Percentiles rank a stretch among this genome's conserved stretches.
These are phyloP conservation scores for Cordyceps javanica DNA, from an alignment of 2,329 filamentous ascomycete species.

Conservation along the genomic window DNA sequence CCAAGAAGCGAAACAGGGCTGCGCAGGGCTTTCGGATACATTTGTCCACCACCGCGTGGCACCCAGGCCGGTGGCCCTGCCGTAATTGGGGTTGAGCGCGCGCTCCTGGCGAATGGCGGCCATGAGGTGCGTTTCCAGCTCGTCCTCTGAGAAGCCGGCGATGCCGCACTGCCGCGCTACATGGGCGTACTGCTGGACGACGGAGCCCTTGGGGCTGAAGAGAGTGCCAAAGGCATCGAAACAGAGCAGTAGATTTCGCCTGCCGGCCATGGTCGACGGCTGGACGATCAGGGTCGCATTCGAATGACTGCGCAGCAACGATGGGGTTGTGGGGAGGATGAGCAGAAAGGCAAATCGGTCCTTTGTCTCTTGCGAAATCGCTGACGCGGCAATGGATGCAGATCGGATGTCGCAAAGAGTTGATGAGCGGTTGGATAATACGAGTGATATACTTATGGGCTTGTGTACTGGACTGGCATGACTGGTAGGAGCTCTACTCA, in stretches of 20 bases:
- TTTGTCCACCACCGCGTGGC: constrained; percentile 54
- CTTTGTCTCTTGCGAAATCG: background rate
- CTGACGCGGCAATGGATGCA: background rate
- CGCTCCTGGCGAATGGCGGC: constrained; percentile 42
- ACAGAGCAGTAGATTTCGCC: constrained; percentile 47
- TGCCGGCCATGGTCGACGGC: background rate
- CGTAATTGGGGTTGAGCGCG: constrained; percentile 51
- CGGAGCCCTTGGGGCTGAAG: constrained; percentile 44
- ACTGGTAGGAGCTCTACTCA: background rate
- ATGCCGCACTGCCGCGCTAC: constrained; percentile 47
- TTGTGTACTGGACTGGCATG: background rate
- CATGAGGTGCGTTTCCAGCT: constrained; percentile 29
- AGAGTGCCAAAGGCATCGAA: constrained; percentile 63
- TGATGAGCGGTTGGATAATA: background rate
- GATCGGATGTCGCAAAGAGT: background rate
- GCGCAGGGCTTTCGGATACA: constrained; percentile 27
- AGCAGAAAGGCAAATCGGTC: background rate
- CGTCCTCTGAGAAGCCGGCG: constrained; percentile 31
- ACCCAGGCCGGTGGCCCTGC: constrained; percentile 43
- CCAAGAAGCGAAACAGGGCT: background rate
- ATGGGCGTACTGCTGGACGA: constrained; percentile 48
- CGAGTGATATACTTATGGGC: background rate
- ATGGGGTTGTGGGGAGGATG: background rate
- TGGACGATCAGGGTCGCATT: background rate
- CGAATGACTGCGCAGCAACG: background rate